Conservation (phyloP, 1,139 yeast genomes). For the Blastobotrys malaysiensis region DNA sequence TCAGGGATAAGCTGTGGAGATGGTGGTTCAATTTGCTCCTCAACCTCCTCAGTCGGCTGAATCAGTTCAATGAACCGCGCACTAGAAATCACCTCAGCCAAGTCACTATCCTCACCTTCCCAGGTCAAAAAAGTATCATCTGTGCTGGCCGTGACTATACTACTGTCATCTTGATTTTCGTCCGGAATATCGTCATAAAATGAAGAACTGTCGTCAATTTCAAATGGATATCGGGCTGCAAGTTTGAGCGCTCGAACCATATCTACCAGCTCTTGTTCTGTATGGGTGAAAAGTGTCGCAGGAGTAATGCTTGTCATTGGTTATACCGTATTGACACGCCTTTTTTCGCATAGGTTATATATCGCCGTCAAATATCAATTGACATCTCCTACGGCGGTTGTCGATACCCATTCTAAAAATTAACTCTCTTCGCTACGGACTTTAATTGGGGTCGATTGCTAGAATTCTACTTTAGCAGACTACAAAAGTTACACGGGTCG, state of each 20-base stretch:
- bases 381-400: no score
- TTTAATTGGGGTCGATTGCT: no score
- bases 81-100: background rate
- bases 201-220: background rate
- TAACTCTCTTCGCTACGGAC: no score
- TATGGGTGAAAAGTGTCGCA: background rate
- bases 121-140: background rate
- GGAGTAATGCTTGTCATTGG: background rate
- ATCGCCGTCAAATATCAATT: no score
- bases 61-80: background rate
- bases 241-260: background rate
- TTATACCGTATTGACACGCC: no score
- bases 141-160: no score
- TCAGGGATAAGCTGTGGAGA: background rate
- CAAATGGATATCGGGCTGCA: background rate
- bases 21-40: background rate
- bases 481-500: no score
- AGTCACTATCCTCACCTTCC: no score
- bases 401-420: no score
- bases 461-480: no score
- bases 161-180: background rate
- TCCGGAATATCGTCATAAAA: background rate
- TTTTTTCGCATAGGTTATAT: no score
- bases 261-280: background rate
- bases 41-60: background rate